phyloP scores from a whole-genome alignment of 2,329 filamentous ascomycete genomes.

The Thelonectria olida region DNA sequence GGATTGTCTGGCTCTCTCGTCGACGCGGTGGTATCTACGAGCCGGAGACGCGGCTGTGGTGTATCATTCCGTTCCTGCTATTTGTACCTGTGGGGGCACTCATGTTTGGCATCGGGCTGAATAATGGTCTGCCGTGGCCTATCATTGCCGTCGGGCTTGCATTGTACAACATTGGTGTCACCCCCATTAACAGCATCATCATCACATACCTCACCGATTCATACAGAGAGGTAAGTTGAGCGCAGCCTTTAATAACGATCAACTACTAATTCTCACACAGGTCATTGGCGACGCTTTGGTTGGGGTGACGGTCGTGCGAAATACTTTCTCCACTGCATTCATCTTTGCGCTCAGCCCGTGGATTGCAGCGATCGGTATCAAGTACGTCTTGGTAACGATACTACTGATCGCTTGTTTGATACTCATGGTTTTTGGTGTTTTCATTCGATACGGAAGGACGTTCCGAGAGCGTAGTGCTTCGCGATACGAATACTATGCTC shows the following conservation, averaged over 20 bases:
- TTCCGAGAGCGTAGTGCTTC: constrained; percentile 3
- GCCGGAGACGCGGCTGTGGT: constrained; percentile 55
- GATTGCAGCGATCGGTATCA: constrained; percentile 6
- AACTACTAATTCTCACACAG: constrained; percentile 35
- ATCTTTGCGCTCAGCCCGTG: constrained; percentile 56
- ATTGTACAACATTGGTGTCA: constrained; percentile 48
- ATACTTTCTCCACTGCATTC: constrained; percentile 52
- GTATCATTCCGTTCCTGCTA: constrained; percentile 25
- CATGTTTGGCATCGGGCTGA: constrained; percentile 8
- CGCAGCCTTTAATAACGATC: too few relatives aligned
- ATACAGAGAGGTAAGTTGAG: constrained; percentile 44
- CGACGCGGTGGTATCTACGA: constrained; percentile 52
- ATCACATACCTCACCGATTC: constrained; percentile 51
- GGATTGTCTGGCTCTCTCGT: constrained; percentile 46
- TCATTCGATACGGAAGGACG: constrained; percentile 10
- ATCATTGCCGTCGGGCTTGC: constrained; percentile 48
- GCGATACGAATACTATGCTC: constrained; percentile 8
- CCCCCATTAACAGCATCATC: constrained; percentile 43
- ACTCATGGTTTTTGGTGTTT: background rate
- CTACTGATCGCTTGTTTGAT: constrained; percentile 1
- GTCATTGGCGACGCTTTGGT: constrained; percentile 58
- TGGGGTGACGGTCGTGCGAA: constrained; percentile 54
- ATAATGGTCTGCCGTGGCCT: background rate
- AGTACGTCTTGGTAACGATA: constrained; percentile 14
- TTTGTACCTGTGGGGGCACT: constrained; percentile 7